Evolutionary conservation across 2,329 filamentous ascomycete genomes (phyloP), one percentile per base, ranked within the genome.

Genomic region (Aspergillus spinulosporus): DNA sequence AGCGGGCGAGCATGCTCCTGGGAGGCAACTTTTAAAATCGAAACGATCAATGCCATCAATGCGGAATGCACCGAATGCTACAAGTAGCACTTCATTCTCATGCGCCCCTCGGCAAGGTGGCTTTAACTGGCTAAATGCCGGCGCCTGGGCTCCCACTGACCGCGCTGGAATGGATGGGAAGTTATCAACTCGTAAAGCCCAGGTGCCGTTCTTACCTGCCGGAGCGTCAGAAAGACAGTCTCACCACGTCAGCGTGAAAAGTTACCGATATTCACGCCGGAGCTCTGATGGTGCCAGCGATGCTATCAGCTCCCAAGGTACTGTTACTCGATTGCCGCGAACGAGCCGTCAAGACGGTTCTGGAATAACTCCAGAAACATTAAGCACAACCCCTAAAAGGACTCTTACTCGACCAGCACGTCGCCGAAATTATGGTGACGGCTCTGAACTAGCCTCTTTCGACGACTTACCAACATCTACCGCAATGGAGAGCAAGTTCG

Each of bases 391-490:
- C 49, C 76, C 81, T 5, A 88, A 88, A 78, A 85, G 88, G 62
- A 86, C 88, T 47, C 76, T 96, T 57, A 92, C 84, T 60, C 89
- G 87, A 70, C 91, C 91, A 2, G 81, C 84, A 36, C 81, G 85
- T 40, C 80, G 81, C 58, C 83, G 86, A 45, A 85, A 90, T 66
- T 99, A 95, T 75, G 94, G 94, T 9, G 91, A 97, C 72, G 94
- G 94, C 12, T 89, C 88, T 58, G 94, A 99, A 73, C 81, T 99
- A 34, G 93, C 97, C 64, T 86, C 84, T 2, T 97, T 99, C 70
- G 94, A 99, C 70, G 94, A 99, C 73, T 78, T 99, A 54, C 93
- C 93, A 1, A 97, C 92, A 0, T 97, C 92, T 12, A 85, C 83
- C 9, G 85, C 88, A 58, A 83, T 85, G 11, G 94, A 99, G 74